phyloP scores from a whole-genome alignment of 208 protist genomes.

The Naegleria lovaniensis region DNA sequence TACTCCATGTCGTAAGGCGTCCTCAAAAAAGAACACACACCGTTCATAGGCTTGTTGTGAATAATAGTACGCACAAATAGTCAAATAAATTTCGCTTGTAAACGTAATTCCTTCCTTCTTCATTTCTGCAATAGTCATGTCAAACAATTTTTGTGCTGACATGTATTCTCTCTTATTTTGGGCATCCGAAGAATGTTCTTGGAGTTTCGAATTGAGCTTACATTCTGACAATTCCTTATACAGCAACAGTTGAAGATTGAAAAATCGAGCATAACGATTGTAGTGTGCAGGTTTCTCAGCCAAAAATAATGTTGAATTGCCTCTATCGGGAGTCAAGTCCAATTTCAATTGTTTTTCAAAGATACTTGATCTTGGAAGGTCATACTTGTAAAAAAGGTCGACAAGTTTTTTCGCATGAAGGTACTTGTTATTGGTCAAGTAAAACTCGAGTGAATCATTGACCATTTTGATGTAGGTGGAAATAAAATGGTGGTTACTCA shows the following conservation, averaged over 20 bases:
- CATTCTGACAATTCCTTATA: neutral
- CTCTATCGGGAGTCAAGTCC: too few species aligned
- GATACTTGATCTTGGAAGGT: neutral
- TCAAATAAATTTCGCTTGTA: neutral
- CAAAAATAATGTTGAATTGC: neutral
- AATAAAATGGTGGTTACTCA: neutral
- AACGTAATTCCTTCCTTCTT: neutral
- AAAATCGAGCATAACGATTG: neutral
- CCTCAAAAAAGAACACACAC: neutral
- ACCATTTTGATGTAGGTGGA: neutral
- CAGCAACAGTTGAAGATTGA: neutral
- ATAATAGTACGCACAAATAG: neutral
- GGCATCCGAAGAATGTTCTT: too few species aligned
- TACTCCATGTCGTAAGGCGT: neutral
- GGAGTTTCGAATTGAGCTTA: neutral
- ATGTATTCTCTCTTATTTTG: neutral
- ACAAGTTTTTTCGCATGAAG: neutral
- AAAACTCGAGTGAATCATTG: neutral
- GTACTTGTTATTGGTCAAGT: neutral
- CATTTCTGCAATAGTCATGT: neutral
- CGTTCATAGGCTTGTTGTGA: neutral
- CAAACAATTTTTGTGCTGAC: neutral
- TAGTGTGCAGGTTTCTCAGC: neutral
- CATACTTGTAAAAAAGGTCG: neutral
- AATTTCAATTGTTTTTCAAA: neutral